Evolutionary conservation across 495 filamentous ascomycete species (phyloP).

Genomic region (Penicillium silybi): DNA sequence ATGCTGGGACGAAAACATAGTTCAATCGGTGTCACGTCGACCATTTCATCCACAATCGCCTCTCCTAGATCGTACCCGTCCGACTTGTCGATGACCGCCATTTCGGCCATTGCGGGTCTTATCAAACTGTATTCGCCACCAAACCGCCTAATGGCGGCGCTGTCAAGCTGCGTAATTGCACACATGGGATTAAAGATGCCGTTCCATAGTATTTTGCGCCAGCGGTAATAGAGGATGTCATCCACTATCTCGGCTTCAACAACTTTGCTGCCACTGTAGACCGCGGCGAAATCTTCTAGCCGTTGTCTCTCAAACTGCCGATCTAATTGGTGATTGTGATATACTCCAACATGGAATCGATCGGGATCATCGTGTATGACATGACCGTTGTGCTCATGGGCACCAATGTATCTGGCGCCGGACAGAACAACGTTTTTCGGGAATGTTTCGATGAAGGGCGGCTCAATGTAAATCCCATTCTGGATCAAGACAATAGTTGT

Average conservation of each 20-base stretch:
- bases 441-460: conserved; percentile 37
- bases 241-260: conserved; percentile 8
- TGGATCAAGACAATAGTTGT: conserved; percentile 52
- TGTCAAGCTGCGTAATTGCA: conserved; percentile 15
- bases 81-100: conserved; percentile 6
- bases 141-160: conserved; percentile 4
- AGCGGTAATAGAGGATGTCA: conserved; percentile 12
- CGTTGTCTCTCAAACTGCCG: neutral
- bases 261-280: conserved; percentile 9
- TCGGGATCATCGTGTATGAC: conserved; percentile 12
- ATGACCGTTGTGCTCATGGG: conserved; percentile 13
- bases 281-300: conserved; percentile 8
- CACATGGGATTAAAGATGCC: conserved; percentile 14
- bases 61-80: conserved; percentile 13
- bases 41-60: conserved; percentile 8
- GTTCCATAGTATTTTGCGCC: conserved; percentile 17
- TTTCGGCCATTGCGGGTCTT: conserved; percentile 19
- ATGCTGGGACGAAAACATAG: conserved; percentile 14
- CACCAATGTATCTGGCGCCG: conserved; percentile 10
- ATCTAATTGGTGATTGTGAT: conserved; percentile 3
- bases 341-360: conserved; percentile 7
- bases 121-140: conserved; percentile 9
- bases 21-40: conserved; percentile 8
- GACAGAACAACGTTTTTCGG: conserved; percentile 26
- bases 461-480: conserved; percentile 55